Evolutionary conservation across 2,329 filamentous ascomycete species (phyloP).

Genomic region (Hymenoscyphus fructigenus): DNA sequence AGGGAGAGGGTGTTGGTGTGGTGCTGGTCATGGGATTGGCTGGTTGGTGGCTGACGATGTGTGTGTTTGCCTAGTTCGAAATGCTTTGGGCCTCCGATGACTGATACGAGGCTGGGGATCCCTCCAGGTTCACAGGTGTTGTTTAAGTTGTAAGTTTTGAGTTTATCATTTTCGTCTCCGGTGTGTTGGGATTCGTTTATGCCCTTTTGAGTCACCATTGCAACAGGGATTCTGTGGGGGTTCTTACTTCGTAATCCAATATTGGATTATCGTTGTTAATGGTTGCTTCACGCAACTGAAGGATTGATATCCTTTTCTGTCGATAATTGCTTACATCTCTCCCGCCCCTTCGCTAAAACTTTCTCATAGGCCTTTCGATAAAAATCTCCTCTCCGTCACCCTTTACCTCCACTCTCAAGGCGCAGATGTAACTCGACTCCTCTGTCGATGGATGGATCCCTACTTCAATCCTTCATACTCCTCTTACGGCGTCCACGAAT

Average conservation of each 20-base stretch:
- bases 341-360: not conserved
- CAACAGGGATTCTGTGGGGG: not conserved
- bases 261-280: not conserved
- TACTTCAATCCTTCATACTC: conserved; percentile 43
- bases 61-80: conserved; percentile 40
- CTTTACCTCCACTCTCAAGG: conserved; percentile 48
- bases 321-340: not conserved
- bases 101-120: conserved; percentile 46
- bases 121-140: conserved; percentile 50
- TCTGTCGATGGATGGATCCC: conserved; percentile 36
- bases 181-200: not conserved
- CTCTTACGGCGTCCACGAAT: conserved; percentile 52
- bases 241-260: not conserved
- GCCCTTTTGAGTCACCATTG: not conserved
- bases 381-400: conserved; percentile 54
- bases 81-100: conserved; percentile 47
- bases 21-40: conserved; percentile 2
- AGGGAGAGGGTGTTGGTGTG: not conserved
- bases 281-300: not conserved
- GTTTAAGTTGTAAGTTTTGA: conserved; percentile 49
- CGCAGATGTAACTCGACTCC: conserved; percentile 30
- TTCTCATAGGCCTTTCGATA: conserved; percentile 50
- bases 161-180: not conserved
- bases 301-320: not conserved
- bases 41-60: conserved; percentile 3